phyloP scores from a whole-genome alignment of 805 yeast species.

The Candida qinlingensis region DNA sequence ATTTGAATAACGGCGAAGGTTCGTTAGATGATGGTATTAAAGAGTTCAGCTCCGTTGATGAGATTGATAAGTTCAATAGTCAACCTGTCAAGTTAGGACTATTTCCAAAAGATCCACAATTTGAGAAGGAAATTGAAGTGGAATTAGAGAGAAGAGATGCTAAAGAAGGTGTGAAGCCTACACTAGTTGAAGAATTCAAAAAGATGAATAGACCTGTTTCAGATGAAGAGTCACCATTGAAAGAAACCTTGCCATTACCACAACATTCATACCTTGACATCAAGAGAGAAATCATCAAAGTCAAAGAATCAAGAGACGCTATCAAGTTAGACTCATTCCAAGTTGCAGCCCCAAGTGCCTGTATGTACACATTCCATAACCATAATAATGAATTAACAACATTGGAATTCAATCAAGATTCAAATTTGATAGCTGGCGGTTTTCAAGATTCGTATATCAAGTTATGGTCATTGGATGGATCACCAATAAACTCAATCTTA shows the following conservation, averaged over 20 bases:
- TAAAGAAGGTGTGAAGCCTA: conserved; percentile 35
- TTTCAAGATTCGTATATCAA: conserved; percentile 89
- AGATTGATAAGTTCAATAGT: conserved; percentile 57
- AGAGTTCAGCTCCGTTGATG: conserved; percentile 29
- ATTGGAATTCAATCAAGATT: conserved; percentile 80
- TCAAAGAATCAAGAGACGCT: conserved; percentile 77
- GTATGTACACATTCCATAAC: conserved; percentile 97
- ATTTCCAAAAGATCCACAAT: conserved; percentile 82
- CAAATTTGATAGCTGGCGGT: conserved; percentile 86
- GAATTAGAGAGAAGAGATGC: conserved; percentile 80
- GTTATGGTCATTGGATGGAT: conserved; percentile 91
- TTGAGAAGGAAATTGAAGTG: conserved; percentile 75
- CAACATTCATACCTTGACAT: conserved; percentile 74
- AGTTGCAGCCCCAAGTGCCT: conserved; percentile 86
- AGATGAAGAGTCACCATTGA: conserved; percentile 54
- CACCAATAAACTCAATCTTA: conserved; percentile 62
- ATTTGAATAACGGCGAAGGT: conserved; percentile 27
- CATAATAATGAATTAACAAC: conserved; percentile 86
- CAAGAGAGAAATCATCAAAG: conserved; percentile 68
- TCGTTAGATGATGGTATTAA: conserved; percentile 33
- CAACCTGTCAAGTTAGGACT: conserved; percentile 77
- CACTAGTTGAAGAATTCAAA: conserved; percentile 62
- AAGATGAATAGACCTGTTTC: conserved; percentile 40
- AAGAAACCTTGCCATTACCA: conserved; percentile 81
- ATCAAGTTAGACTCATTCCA: conserved; percentile 65